phyloP scores from a whole-genome alignment of 2,329 filamentous ascomycete genomes.

The Blastomyces silverae region DNA sequence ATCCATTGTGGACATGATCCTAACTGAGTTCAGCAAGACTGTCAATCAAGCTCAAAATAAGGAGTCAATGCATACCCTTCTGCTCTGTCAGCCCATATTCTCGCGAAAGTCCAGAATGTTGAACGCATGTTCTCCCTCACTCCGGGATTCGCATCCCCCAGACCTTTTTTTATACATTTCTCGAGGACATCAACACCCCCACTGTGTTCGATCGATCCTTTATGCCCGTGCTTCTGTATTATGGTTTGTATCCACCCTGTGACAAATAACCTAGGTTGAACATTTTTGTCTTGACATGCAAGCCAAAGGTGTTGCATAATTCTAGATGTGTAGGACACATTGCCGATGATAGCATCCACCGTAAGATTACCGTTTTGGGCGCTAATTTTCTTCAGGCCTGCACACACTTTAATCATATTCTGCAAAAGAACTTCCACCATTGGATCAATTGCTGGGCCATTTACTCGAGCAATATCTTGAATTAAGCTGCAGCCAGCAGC shows the following conservation, averaged over 20 bases:
- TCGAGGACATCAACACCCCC: constrained; percentile 78
- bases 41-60: neutral
- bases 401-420: constrained; percentile 80
- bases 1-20: constrained; percentile 73
- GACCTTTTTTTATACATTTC: constrained; percentile 79
- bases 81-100: constrained; percentile 69
- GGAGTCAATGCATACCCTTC: constrained; percentile 53
- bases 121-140: constrained; percentile 80
- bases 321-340: constrained; percentile 70
- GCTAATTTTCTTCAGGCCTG: constrained; percentile 84
- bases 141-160: constrained; percentile 82
- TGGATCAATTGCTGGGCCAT: constrained; percentile 72
- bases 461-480: constrained; percentile 72
- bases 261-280: constrained; percentile 72
- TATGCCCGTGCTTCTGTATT: constrained; percentile 71
- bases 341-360: constrained; percentile 72
- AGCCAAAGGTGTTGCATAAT: constrained; percentile 78
- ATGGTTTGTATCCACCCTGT: constrained; percentile 79
- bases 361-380: constrained; percentile 75
- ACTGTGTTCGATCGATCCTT: constrained; percentile 72
- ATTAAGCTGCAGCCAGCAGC: constrained; percentile 77
- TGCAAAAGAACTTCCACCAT: constrained; percentile 89
- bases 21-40: constrained; percentile 30
- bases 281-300: constrained; percentile 88
- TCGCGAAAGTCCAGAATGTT: constrained; percentile 78